phyloP scores from a whole-genome alignment of 2,329 filamentous ascomycete species.

The Leptosphaerulina australis region DNA sequence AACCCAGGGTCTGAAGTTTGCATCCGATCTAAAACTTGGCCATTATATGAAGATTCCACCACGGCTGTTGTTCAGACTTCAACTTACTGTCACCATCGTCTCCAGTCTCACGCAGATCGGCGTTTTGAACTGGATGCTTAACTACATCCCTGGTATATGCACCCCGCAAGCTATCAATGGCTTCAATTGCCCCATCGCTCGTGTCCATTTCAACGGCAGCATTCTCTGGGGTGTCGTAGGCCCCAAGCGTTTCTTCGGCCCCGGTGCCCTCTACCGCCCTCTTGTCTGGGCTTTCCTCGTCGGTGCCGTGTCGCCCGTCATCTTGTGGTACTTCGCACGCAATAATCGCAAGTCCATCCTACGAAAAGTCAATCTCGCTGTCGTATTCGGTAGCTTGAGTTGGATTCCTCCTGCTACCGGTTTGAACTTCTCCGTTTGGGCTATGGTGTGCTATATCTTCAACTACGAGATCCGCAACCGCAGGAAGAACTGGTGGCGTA shows the following conservation, averaged over 20 bases:
- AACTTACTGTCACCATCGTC: constrained; percentile 75
- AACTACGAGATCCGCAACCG: constrained; percentile 75
- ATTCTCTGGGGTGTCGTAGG: constrained; percentile 91
- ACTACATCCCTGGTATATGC: constrained; percentile 76
- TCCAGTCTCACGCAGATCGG: constrained; percentile 81
- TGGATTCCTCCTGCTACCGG: constrained; percentile 86
- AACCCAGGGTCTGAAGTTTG: constrained; percentile 87
- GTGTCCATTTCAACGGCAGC: constrained; percentile 88
- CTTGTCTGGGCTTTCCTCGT: constrained; percentile 83
- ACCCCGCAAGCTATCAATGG: constrained; percentile 81
- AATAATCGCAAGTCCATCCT: constrained; percentile 65
- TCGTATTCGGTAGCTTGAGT: constrained; percentile 79
- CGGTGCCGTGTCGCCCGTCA: constrained; percentile 74
- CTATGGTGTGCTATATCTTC: constrained; percentile 82
- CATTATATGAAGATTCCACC: constrained; percentile 90
- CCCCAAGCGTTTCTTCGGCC: constrained; percentile 80
- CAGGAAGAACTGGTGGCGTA: constrained; percentile 80
- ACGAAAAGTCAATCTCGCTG: constrained; percentile 79
- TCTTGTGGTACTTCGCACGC: constrained; percentile 72
- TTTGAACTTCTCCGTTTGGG: constrained; percentile 88
- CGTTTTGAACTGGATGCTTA: constrained; percentile 90
- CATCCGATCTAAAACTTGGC: constrained; percentile 83
- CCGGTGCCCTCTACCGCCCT: constrained; percentile 72
- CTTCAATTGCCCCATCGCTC: constrained; percentile 84
- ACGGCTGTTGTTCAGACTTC: constrained; percentile 76